A percentile compares a stretch with the other conserved stretches of the same genome.
Conservation (phyloP, 768 basidiomycete genomes). For the Mycena vitilis region DNA sequence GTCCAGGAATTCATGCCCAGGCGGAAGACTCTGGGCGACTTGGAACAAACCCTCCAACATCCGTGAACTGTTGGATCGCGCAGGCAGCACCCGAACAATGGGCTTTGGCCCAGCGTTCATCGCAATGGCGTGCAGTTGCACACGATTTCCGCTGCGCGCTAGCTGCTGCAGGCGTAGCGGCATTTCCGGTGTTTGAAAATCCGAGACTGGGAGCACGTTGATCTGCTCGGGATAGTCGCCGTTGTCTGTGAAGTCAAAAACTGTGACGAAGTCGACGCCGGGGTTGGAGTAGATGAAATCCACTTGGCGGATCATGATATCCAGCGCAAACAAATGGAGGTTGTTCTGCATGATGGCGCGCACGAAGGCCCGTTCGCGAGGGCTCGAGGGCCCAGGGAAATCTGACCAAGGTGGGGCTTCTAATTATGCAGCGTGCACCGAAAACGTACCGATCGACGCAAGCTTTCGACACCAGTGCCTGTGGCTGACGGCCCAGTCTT, state of each 20-base stretch:
- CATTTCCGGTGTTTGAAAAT: background rate
- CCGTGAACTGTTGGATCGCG: background rate
- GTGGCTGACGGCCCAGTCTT: background rate
- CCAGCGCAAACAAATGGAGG: background rate
- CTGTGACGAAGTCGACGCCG: background rate
- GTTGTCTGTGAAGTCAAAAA: background rate
- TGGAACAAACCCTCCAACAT: background rate
- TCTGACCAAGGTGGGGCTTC: background rate
- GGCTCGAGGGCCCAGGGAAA: background rate
- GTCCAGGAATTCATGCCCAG: background rate
- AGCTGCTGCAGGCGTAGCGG: background rate
- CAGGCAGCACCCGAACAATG: background rate
- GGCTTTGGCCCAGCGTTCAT: background rate
- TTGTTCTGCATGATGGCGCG: background rate
- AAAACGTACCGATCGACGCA: no score
- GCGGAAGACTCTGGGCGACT: background rate
- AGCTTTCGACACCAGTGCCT: conserved; percentile 1
- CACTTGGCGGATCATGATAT: background rate
- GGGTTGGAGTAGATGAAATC: background rate
- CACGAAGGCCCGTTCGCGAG: background rate
- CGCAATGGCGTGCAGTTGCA: background rate
- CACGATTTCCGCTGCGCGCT: background rate
- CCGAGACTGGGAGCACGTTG: background rate
- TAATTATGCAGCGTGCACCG: no score
- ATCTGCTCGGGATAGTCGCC: background rate